These are phyloP conservation scores for Globomyces sp. DNA, from an alignment of 371 early-diverging fungal genomes.

Conservation along the genomic window DNA sequence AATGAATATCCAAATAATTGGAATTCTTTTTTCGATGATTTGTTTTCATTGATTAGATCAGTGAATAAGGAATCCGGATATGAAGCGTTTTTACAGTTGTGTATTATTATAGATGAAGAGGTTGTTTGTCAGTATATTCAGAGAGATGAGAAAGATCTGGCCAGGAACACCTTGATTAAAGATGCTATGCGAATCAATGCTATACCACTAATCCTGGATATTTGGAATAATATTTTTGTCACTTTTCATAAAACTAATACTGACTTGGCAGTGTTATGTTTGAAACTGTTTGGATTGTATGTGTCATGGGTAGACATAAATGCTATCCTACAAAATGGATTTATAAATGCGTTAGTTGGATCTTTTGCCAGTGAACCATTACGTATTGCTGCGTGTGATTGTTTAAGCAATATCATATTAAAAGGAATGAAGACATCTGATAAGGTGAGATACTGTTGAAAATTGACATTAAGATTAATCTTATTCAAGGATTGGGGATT, in stretches of 20 bases:
- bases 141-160: conserved; percentile 68
- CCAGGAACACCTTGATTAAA: conserved; percentile 79
- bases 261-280: conserved; percentile 60
- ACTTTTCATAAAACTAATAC: conserved; percentile 56
- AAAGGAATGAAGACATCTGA: conserved; percentile 92
- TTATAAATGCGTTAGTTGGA: conserved; percentile 73
- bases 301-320: conserved; percentile 92
- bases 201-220: conserved; percentile 68
- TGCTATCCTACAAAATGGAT: conserved; percentile 80
- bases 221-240: conserved; percentile 72
- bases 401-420: conserved; percentile 77
- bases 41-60: conserved; percentile 63
- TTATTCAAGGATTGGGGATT: conserved; percentile 77
- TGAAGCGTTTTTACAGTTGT: conserved; percentile 79
- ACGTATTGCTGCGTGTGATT: conserved; percentile 74
- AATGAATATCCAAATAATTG: conserved; percentile 73
- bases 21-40: conserved; percentile 85
- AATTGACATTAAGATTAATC: conserved; percentile 27
- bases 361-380: conserved; percentile 60
- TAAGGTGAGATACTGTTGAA: conserved; percentile 52
- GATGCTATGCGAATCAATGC: conserved; percentile 89
- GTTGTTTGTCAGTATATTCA: conserved; percentile 76
- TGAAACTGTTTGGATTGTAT: conserved; percentile 54
- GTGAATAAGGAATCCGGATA: conserved; percentile 47
- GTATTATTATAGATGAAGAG: conserved; percentile 85